Evolutionary conservation across 768 basidiomycete genomes (phyloP).

Genomic region (Tulasnella sp.): DNA sequence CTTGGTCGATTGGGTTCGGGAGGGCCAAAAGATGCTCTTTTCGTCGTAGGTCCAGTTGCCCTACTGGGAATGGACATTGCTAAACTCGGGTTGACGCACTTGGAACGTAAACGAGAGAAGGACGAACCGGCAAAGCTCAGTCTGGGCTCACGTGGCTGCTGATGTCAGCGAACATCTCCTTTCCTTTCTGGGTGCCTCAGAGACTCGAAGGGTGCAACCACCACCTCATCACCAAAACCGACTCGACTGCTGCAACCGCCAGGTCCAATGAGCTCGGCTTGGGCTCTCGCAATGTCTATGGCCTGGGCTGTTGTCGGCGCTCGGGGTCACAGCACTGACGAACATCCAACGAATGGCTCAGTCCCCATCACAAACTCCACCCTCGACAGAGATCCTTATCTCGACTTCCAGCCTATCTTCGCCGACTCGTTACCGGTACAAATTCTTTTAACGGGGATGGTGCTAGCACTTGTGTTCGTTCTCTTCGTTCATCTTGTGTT

Average conservation of each 20-base stretch:
- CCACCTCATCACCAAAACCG: background rate
- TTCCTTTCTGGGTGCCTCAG: background rate
- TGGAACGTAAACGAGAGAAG: background rate
- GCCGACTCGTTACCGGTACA: constrained; percentile 85
- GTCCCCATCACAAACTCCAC: constrained; percentile 3
- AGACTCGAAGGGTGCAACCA: background rate
- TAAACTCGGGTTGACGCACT: background rate
- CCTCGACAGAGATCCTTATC: constrained; percentile 51
- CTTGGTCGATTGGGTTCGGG: background rate
- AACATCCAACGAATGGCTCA: constrained; percentile 7
- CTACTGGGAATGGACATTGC: background rate
- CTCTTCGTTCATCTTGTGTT: constrained; percentile 88
- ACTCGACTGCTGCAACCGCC: background rate
- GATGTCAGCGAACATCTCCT: background rate
- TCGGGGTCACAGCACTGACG: background rate
- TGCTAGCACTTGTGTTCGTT: constrained; percentile 71
- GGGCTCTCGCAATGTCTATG: background rate
- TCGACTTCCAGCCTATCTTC: constrained; percentile 66
- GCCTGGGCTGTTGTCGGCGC: background rate
- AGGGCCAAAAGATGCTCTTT: background rate
- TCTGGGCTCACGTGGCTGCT: background rate
- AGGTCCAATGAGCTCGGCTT: background rate
- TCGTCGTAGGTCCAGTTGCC: background rate
- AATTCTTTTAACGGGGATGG: constrained; percentile 72
- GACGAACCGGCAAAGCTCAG: no score